Percentiles rank a stretch among this genome's conserved stretches.
Evolutionary conservation across 1,284 basidiomycete species (phyloP).

Genomic region (Salmacisia buchloeana): DNA sequence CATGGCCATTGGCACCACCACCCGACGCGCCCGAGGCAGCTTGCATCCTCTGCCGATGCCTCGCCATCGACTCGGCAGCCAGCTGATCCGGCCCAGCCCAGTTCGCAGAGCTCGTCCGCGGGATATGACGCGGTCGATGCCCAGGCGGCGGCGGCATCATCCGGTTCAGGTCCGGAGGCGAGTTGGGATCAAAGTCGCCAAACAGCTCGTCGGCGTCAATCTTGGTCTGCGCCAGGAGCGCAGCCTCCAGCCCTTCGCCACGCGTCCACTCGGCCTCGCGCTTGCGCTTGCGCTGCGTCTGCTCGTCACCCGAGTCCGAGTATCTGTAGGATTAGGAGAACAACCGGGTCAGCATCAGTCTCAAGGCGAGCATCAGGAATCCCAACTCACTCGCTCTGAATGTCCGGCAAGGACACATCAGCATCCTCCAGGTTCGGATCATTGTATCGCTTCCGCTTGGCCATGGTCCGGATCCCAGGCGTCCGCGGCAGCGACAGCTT

Average conservation of each 20-base stretch:
- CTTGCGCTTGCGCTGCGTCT: conserved; percentile 35
- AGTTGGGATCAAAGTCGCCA: conserved; percentile 34
- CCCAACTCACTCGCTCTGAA: conserved; percentile 24
- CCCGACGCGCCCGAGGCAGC: no score
- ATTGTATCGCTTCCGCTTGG: conserved; percentile 20
- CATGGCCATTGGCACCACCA: no score
- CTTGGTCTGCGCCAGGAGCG: conserved; percentile 33
- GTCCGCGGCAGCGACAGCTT: conserved; percentile 20
- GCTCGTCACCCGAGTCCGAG: conserved; percentile 47
- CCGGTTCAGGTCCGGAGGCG: conserved; percentile 17
- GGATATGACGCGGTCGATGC: conserved; percentile 25
- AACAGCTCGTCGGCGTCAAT: conserved; percentile 47
- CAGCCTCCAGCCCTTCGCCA: conserved; percentile 33
- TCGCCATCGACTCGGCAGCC: conserved; percentile 7
- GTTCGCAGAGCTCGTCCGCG: conserved; percentile 41
- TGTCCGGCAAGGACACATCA: conserved; percentile 26
- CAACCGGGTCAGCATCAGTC: neutral
- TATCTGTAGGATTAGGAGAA: conserved; percentile 16
- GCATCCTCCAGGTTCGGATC: conserved; percentile 9
- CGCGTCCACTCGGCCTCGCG: conserved; percentile 44
- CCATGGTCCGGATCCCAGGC: conserved; percentile 14
- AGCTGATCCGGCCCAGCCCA: conserved; percentile 42
- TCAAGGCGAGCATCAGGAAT: neutral
- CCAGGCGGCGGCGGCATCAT: conserved; percentile 31
- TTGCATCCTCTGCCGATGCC: no score